phyloP scores from a whole-genome alignment of 2,329 filamentous ascomycete species.

The Fusarium sp. region DNA sequence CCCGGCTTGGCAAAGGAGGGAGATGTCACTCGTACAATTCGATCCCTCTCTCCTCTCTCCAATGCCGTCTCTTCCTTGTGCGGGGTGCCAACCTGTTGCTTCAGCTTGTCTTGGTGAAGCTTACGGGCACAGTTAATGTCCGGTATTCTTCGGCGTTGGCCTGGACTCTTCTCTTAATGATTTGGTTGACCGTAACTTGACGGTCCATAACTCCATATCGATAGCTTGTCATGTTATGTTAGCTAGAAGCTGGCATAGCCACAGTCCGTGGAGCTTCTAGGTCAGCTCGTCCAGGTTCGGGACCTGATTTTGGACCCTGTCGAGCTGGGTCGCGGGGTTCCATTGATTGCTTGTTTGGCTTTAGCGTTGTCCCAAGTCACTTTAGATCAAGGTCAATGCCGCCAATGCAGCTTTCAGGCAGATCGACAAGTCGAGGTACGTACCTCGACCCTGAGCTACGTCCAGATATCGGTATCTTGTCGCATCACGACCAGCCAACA shows the following conservation, averaged over 20 bases:
- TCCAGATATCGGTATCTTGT: neutral
- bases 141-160: slow-evolving; percentile 1
- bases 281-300: slow-evolving; percentile 44
- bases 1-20: slow-evolving; percentile 32
- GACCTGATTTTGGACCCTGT: slow-evolving; percentile 42
- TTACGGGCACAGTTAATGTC: neutral
- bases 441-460: slow-evolving; percentile 22
- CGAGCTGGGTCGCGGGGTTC: slow-evolving; percentile 38
- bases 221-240: slow-evolving; percentile 9
- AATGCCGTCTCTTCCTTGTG: slow-evolving; percentile 22
- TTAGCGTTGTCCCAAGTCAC: slow-evolving; percentile 33
- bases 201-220: slow-evolving; percentile 9
- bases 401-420: slow-evolving; percentile 44
- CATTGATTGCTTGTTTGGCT: slow-evolving; percentile 25
- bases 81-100: neutral
- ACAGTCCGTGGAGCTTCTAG: slow-evolving; percentile 25
- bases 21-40: slow-evolving; percentile 30
- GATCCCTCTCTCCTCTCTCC: slow-evolving; percentile 5
- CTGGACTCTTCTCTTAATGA: slow-evolving; percentile 1
- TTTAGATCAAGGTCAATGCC: slow-evolving; percentile 28
- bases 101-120: slow-evolving; percentile 6
- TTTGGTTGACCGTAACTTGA: slow-evolving; percentile 20
- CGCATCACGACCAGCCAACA: slow-evolving; percentile 18
- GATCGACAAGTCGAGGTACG: slow-evolving; percentile 34
- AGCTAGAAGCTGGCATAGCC: slow-evolving; percentile 35